Base-by-base conservation (phyloP, 805 yeast genomes). In the Saturnispora saitoi region DNA sequence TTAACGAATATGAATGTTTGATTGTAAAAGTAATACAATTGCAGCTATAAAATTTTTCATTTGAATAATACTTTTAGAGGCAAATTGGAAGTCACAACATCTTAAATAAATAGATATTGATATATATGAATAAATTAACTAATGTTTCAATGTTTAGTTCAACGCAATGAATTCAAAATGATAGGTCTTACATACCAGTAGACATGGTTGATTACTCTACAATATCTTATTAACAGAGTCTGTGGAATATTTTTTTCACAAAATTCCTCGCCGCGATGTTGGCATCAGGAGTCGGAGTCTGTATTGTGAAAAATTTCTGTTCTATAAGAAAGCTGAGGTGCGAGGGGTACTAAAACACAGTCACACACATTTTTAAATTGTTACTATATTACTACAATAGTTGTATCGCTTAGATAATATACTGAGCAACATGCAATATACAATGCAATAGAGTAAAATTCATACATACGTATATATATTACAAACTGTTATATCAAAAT, bases 151-250 rank as follows among this genome's bases (percentile, higher is more conserved):
- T n/a, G 40, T 19, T 15, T 24, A 24, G 28, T 9, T 24, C 28
- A 24, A 24, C 28, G 28, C 28, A 24, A 6, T 28, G 31, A 22
- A 20, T 20, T 39, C 42, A 39, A 39, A 14, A 24, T 15, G 31
- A 9, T 14, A 8, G 41, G 41, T 37, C 31, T 15, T 45, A 59
- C 62, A 54, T 59, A 59, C 62, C 63, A 58, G 62, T 52, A 58
- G 62, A 58, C 62, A 58, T 58, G 54, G 53, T 58, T 58, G 56
- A 50, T 54, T 42, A 22, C 44, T 42, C 41, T 37, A 37, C 19
- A 34, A 20, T 34, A 5, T 34, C 24, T 34, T 11, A 37, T 20
- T 37, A 20, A 22, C 15, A 28, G 32, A 24, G 41, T 37, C 29
- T 22, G 29, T 22, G n/a, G 41, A 37, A 37, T 37, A 37, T 37